Evolutionary conservation across 192 early-diverging fungal species (phyloP), one percentile per base, ranked within the genome.

Genomic region (Coemansia erecta): DNA sequence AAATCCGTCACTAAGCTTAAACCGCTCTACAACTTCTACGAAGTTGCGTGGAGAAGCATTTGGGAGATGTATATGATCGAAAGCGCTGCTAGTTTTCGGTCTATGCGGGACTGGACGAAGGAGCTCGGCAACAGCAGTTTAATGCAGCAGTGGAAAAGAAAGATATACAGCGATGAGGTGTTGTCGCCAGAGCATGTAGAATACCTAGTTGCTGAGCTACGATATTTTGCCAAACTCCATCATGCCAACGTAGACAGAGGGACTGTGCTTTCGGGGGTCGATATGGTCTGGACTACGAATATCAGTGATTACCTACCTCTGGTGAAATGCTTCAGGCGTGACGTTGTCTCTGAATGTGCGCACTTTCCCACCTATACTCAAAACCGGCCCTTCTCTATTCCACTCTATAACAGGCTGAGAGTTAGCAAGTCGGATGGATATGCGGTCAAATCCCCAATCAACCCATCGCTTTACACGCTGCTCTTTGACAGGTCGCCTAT

Each of bases 251-350:
- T 1, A 0, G 13, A 2, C 11, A 22, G 47, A 6, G 47, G 47
- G 24, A 13, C 47, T 4, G 24, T 24, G 47, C 47, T 22, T 11
- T 49, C 47, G 2, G 23, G 8, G 0, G 47, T 49, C 24, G 47
- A 49, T 49, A 49, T 49, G 47, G 47, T 49, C 47, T 49, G 47
- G 47, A 23, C 19, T 4, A 49, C 13, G 21, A 14, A 24, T 11
- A 49, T 49, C 4, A 8, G 7, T 13, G 47, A 49, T 8, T 12
- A 23, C 19, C 10, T n/a, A n/a, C n/a, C n/a, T n/a, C 1, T 49
- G 47, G 47, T 13, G 3, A 21, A 26, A 7, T 5, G 24, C 10
- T 49, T 49, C 8, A 49, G 9, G 10, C 21, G 0, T 8, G 8
- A 23, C 22, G 19, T 49, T 49, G 35, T 12, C 17, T 24, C 5